Conservation (phyloP, 768 basidiomycete species). For the Boletus pseudo-olivaceus region DNA sequence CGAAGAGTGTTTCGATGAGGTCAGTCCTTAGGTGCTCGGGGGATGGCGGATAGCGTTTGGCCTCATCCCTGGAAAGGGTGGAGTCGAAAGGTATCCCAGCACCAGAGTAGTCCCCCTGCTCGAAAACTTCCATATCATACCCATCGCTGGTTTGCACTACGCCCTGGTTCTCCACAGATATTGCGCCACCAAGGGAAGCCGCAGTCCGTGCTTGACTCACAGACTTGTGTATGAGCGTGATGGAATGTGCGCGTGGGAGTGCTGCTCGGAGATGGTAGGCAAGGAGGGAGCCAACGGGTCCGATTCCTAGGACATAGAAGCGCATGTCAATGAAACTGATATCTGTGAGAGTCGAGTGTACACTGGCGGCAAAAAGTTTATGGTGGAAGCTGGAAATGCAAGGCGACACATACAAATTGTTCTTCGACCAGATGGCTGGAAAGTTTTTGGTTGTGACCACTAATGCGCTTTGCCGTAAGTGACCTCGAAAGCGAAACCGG, state of each 20-base stretch:
- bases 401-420: background rate
- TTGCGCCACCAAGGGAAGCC: constrained; percentile 30
- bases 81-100: constrained; percentile 18
- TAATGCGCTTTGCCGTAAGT: background rate
- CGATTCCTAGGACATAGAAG: constrained; percentile 75
- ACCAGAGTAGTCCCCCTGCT: constrained; percentile 23
- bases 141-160: constrained; percentile 38
- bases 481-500: background rate
- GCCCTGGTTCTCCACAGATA: constrained; percentile 53
- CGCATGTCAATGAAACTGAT: constrained; percentile 39
- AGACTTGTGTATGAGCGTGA: constrained; percentile 70
- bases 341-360: background rate
- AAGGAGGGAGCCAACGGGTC: constrained; percentile 79
- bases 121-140: constrained; percentile 51
- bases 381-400: background rate
- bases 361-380: background rate
- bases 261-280: constrained; percentile 71
- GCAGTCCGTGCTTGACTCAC: constrained; percentile 36
- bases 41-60: constrained; percentile 14
- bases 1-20: constrained; percentile 72
- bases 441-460: background rate
- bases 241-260: constrained; percentile 46
- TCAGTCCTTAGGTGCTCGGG: constrained; percentile 17
- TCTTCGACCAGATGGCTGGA: background rate
- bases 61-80: constrained; percentile 9